Base-by-base conservation (phyloP, 192 early-diverging fungal species). In the Backusella westeae region DNA sequence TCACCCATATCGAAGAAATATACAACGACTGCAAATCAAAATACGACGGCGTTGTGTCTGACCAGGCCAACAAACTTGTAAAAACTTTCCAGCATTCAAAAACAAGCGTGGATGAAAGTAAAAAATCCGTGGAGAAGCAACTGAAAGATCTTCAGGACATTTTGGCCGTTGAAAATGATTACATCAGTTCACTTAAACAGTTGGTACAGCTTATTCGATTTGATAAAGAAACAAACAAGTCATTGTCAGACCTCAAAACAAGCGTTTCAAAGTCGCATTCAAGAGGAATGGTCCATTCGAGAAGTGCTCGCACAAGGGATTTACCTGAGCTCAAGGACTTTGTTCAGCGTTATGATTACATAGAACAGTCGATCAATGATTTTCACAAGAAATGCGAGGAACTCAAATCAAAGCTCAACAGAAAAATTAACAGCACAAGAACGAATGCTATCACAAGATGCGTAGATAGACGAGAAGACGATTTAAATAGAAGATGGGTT, bases 1-100 rank as follows among this genome's bases (percentile, higher is more conserved):
- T 79, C 1, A 53, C 44, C 17, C 65, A 69, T 6, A 68, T 73
- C 3, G 49, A 49, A 23, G 69, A 79, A 5, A 63, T 44, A 14
- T 74, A 75, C 53, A 70, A 46, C 3, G 49, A 73, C 49, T 75
- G 78, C 53, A 79, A 69, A 41, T 46, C 23, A 7, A 73, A 79
- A 23, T 68, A 67, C 44, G 38, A 79, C 17, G 67, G 75, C 10
- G 21, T 53, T 1, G 68, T 79, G 1, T 44, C 38, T 29, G 44
- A 74, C 26, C 72, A 73, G 12, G 66, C 72, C 0, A 49, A 73
- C 2, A 66, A 73, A 32, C 52, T 79, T 10, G 38, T 73, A 35
- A 73, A 75, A 15, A 52, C 53, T 1, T 70, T 75, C 17, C 34
- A 74, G 2, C 44, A 44, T 12, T 35, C 78, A 15, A 36, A n/a